Evolutionary conservation across 768 basidiomycete species (phyloP), one percentile per base, ranked within the genome.

Genomic region (Hygrocybe coccinea): DNA sequence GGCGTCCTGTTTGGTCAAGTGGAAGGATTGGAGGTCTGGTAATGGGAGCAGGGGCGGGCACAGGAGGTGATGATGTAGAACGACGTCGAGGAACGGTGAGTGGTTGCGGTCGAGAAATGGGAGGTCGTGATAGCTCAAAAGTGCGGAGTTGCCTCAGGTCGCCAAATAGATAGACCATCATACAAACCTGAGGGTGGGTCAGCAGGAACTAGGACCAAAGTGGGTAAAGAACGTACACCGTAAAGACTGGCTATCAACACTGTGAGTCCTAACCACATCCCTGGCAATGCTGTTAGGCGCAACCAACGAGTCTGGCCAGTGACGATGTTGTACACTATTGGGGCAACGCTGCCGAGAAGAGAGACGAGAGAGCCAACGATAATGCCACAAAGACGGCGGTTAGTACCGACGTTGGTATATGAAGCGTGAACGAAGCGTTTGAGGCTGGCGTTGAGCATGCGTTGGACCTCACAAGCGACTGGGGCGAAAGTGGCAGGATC

Each of bases 91-190:
- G 4, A 29, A 29, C 29, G 29, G 65, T 59, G 17, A 78, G 58
- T 0, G 73, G 73, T 51, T 71, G 66, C 22, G 78, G 76, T 51
- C 75, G 76, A 0, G 85, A 84, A 59, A 86, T 84, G 12, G 80
- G 70, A 9, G 87, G 88, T 19, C 87, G 76, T 3, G 81, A 67
- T n/a, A 91, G 81, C 65, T 90, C 89, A 62, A 89, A 89, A 59
- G 82, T 85, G 60, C 85, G 82, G 17, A 91, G 76, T 63, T 91
- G 89, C 7, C 89, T 76, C 17, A 90, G 74, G 68, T 91, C 89
- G 7, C 89, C 89, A 62, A 90, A 89, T 29, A 90, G 64, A 64
- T 89, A 91, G 5, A 91, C 80, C 64, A 87, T 87, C 54, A 90
- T 65, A 65, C 89, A 91, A 12, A 59, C 58, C 53, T 54, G 22